Evolutionary conservation across 768 basidiomycete species (phyloP), one percentile per base, ranked within the genome.

Genomic region (Boletus tomentosulus): DNA sequence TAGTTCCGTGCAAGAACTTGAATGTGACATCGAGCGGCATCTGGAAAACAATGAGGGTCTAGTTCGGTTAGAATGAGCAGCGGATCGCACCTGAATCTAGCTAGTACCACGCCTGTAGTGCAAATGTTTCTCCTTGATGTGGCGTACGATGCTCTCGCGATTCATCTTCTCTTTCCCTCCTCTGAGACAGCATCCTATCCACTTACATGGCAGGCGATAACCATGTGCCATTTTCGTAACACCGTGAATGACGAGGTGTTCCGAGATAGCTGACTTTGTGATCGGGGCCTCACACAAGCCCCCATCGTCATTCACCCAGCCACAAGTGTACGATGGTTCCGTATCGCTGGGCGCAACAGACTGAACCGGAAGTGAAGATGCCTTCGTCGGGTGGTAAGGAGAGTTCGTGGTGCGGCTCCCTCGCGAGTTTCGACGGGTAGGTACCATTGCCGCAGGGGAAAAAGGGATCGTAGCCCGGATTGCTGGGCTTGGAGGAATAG

Each of bases 101-200:
- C 9, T 8, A 46, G 8, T 12, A 19, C 13, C 28, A 8, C 42
- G 38, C 33, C 27, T 65, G 22, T 10, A 46, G 6, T 46, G 6
- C 10, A 66, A 4, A 24, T 66, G 65, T 3, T 6, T 53, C 33
- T 66, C 65, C 0, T 52, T 42, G 0, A 63, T n/a, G 1, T 66
- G 65, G 0, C 65, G 53, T 1, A 50, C 38, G 4, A 66, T 59
- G 9, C 51, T 52, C 33, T 66, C 57, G 3, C 65, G 61, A 0
- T 65, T 66, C 16, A 66, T 41, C 13, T 0, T 4, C 2, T 19
- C 19, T 19, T 19, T 19, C 19, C 19, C 19, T 19, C 19, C 19
- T 19, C 19, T 19, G 19, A 19, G 19, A 19, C 19, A 19, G 19
- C 19, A 19, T 19, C 19, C 19, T 19, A 19, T 19, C 19, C 19